Evolutionary conservation across 129 eudicot genomes (phyloP).

Genomic region (Flaveria trinervia): DNA sequence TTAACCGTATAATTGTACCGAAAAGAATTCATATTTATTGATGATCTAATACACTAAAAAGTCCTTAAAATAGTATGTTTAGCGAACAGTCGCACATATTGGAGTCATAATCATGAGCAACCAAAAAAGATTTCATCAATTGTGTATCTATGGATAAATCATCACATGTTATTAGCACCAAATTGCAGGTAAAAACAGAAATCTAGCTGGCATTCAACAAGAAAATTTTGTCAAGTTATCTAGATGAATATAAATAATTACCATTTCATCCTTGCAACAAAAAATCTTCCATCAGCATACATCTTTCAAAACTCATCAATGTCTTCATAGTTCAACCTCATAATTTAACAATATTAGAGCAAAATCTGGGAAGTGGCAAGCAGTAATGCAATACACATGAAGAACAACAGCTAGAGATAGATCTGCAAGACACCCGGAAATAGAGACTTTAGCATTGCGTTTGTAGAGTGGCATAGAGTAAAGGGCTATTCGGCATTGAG

Average conservation of each 20-base stretch:
- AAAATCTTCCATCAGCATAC: not conserved
- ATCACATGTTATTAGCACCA: constrained; percentile 2
- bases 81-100: too few relatives aligned
- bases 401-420: not conserved
- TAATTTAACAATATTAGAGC: not conserved
- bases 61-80: too few relatives aligned
- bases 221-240: constrained; percentile 1
- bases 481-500: not conserved
- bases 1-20: too few relatives aligned
- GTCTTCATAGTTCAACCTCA: constrained; percentile 22
- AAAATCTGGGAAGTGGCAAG: constrained; percentile 4
- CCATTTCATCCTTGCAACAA: constrained; percentile 17
- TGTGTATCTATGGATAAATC: not conserved
- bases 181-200: constrained; percentile 16
- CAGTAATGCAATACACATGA: constrained; percentile 17
- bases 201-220: constrained; percentile 4
- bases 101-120: too few relatives aligned
- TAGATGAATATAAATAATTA: constrained; percentile 1
- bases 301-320: not conserved
- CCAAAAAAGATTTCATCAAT: not conserved
- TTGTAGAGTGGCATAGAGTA: not conserved
- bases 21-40: too few relatives aligned
- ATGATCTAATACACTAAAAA: too few relatives aligned
- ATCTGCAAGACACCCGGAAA: constrained; percentile 18
- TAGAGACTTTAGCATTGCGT: not conserved